These are phyloP conservation scores for Tritrichomonas musculus DNA, from an alignment of 208 protist species.

Conservation along the genomic window DNA sequence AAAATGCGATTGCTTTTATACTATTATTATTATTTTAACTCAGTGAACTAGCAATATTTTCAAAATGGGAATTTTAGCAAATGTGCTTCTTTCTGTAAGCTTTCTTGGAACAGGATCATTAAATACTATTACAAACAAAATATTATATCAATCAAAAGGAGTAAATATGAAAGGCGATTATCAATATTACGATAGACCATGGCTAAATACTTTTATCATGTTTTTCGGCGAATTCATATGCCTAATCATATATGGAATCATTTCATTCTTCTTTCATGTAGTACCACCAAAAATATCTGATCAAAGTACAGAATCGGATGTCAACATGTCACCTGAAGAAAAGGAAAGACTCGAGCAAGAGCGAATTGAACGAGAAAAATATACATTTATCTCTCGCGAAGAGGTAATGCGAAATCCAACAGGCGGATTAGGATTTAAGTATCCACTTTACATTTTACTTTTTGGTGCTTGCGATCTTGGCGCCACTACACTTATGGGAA, in stretches of 20 bases:
- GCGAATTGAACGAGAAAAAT: not conserved
- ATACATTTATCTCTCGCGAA: not conserved
- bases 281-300: not conserved
- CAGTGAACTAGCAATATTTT: not conserved
- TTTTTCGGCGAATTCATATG: not conserved
- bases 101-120: not conserved
- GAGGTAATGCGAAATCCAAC: not conserved
- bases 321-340: not conserved
- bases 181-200: not conserved
- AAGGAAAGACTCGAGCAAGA: not conserved
- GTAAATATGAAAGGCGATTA: not conserved
- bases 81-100: not conserved
- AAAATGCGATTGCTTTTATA: not conserved
- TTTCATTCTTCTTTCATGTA: not conserved
- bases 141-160: not conserved
- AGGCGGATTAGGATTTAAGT: not conserved
- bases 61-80: not conserved
- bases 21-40: not conserved
- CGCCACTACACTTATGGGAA: not conserved
- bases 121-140: not conserved
- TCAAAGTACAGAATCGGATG: no score
- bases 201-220: not conserved
- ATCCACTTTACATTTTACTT: not conserved
- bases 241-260: not conserved
- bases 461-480: not conserved